Evolutionary conservation across 116 monocot genomes (phyloP).

Genomic region (Cymodocea nodosa): DNA sequence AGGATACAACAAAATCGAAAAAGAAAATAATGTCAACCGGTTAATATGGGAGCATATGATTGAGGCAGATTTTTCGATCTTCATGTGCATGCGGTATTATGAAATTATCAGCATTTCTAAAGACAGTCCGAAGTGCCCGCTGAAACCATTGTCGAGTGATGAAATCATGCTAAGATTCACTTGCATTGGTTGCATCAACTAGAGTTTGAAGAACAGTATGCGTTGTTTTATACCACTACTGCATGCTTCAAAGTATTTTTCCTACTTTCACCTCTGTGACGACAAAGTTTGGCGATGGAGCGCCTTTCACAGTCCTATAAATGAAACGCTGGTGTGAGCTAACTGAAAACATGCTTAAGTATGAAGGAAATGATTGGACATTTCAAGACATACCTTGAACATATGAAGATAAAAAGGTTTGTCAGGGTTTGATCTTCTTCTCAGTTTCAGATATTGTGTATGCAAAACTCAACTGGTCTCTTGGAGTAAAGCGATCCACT

Average conservation of each 20-base stretch:
- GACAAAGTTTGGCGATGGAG: conserved; percentile 32
- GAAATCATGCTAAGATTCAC: neutral
- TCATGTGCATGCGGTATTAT: neutral
- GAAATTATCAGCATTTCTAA: neutral
- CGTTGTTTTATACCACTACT: neutral
- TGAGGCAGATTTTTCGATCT: neutral
- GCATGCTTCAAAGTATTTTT: conserved; percentile 3
- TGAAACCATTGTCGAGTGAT: neutral
- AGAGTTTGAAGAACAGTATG: neutral
- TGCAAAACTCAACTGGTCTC: conserved; percentile 94
- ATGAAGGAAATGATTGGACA: neutral
- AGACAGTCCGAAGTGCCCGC: neutral
- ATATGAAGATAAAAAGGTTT: conserved; percentile 64
- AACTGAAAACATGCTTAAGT: neutral
- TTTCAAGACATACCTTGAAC: conserved; percentile 56
- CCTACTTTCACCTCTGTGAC: conserved; percentile 25
- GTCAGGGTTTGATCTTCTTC: conserved; percentile 62
- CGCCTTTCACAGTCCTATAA: conserved; percentile 42
- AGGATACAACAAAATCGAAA: neutral
- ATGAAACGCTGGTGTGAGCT: neutral
- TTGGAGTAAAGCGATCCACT: conserved; percentile 81
- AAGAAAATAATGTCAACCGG: conserved; percentile 4
- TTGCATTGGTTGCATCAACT: neutral
- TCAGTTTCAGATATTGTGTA: conserved; percentile 83
- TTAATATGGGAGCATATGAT: neutral